Base-by-base conservation (phyloP, 2,329 filamentous ascomycete species). In the Colletotrichum tanaceti region DNA sequence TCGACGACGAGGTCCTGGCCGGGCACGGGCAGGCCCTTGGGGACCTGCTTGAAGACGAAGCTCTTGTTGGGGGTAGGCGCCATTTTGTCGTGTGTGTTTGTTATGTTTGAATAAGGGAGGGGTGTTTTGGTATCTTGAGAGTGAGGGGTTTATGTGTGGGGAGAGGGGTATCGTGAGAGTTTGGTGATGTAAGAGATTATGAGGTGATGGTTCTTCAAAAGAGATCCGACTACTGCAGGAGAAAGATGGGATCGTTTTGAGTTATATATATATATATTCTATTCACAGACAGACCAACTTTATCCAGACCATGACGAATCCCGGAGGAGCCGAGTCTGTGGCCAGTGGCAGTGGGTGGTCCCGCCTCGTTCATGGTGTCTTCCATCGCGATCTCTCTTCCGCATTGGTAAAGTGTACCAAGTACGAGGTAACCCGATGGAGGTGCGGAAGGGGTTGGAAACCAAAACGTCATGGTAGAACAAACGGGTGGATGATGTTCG, bases 1-100 rank as follows among this genome's bases (percentile, higher is more conserved):
- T 96, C 91, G 68, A 94, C 76, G 24, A 80, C 81, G 64, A 97
- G 82, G 78, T 97, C 83, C 79, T 95, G 81, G 55, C 92, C 93
- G 2, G 89, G 78, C 41, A 91, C 86, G 22, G 93, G 93, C 75
- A 86, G 84, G 65, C 87, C 91, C 58, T 81, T 77, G 54, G 93
- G 93, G 70, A 90, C 73, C 73, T 88, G 82, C 76, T 91, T 93
- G 86, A 90, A 95, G 78, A 94, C 83, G 74, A 96, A 80, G 46
- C 85, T 87, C 82, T 93, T 94, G 88, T 94, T 96, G 57, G 78
- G 73, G 14, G 76, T 95, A 57, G 78, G 74, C 16, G 77, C 74
- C 80, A 82, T 82, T 38, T 38, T 70, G 50, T n/a, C 2, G n/a
- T 47, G 46, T 41, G 38, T 18, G 41, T 44, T 1, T 50, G 22